Conservation (phyloP, 768 basidiomycete species). For the Agaricus blazei region DNA sequence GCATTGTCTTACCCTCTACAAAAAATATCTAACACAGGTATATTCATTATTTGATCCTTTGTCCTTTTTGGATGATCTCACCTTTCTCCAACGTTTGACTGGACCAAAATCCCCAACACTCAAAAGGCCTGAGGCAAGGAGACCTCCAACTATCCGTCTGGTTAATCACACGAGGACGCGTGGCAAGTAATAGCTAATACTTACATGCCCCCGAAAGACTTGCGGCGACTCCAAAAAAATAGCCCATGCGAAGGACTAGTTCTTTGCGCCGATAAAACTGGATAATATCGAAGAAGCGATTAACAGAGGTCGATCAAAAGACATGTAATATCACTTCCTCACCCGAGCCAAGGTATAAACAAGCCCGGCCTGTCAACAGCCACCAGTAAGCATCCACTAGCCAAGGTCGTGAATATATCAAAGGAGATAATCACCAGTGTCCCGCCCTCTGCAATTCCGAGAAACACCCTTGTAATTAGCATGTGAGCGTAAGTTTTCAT, state of each 20-base stretch:
- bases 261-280: conserved; percentile 32
- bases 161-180: not conserved
- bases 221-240: conserved; percentile 30
- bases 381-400: not conserved
- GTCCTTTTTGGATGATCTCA: not conserved
- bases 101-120: conserved; percentile 23
- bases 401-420: not conserved
- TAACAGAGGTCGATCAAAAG: not conserved
- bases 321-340: conserved; percentile 7
- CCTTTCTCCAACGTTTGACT: conserved; percentile 28
- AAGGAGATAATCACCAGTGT: conserved; percentile 24
- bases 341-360: conserved; percentile 34
- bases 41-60: not conserved
- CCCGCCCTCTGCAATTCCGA: conserved; percentile 39
- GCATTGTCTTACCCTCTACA: conserved; percentile 27
- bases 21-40: conserved; percentile 29
- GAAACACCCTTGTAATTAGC: conserved; percentile 31
- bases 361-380: conserved; percentile 26
- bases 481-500: conserved; percentile 28
- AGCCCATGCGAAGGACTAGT: conserved; percentile 28
- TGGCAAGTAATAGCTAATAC: conserved; percentile 5
- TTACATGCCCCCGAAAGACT: conserved; percentile 30
- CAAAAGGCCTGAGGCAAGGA: conserved; percentile 31
- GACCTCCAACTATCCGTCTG: conserved; percentile 25
- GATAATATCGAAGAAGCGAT: not conserved